Evolutionary conservation across 306 rosid species (phyloP), one percentile per base, ranked within the genome.

Genomic region (Dalbergia cultrata): DNA sequence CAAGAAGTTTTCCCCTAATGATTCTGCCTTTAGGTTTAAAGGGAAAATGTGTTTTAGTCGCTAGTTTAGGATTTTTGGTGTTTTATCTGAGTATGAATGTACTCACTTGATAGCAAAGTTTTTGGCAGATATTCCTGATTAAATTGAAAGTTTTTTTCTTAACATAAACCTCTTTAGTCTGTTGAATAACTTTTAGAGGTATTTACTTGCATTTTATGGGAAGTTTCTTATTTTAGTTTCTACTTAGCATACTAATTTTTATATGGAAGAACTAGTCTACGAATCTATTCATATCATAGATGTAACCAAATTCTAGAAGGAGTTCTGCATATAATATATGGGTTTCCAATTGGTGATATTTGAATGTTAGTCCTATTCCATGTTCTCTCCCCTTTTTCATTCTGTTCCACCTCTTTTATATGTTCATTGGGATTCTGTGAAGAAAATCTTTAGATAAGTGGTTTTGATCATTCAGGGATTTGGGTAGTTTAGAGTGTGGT

Each of bases 321-420:
- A 65, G 56, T 21, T 21, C 21, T 9, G 9, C 57, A 65, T 62
- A 19, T 53, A 19, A 54, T 19, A 13, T 11, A 16, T 75, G 60
- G 64, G 49, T 67, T 81, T 81, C n/a, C 43, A 47, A 26, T 26
- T 67, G 33, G 7, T 81, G 70, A 68, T 54, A 59, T 72, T 67
- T 14, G 13, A 63, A 14, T 34, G 56, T 62, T 57, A 34, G 56
- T 58, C 70, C 14, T 67, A 7, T 53, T 4, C 17, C 35, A 45
- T 35, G 34, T 18, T 21, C 45, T 64, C 56, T 44, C 84, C 53
- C 56, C 18, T 56, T 56, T 66, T 77, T 33, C 39, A 54, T 4
- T 65, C 44, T 54, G 59, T 19, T 56, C 52, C 14, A 76, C 39
- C 67, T 16, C 6, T 58, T 22, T 41, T 7, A n/a, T 16, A 14